phyloP scores from a whole-genome alignment of 768 basidiomycete species.

The Podaxis carcinomalis region DNA sequence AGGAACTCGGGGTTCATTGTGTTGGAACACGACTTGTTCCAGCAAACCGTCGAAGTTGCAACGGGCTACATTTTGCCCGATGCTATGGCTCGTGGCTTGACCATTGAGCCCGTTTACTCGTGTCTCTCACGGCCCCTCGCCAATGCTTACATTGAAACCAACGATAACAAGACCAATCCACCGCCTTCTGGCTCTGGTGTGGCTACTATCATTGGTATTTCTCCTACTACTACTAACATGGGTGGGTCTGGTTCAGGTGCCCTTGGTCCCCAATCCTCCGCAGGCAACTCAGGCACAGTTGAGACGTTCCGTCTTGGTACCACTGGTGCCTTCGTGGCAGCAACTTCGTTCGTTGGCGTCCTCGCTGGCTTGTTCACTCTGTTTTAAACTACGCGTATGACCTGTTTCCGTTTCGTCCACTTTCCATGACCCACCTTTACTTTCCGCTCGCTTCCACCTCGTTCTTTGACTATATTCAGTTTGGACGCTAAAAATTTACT shows the following conservation, averaged over 20 bases:
- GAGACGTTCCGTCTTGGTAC: not conserved
- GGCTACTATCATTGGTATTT: not conserved
- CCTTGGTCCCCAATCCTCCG: not conserved
- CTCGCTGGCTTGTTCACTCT: not conserved
- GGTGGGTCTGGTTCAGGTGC: not conserved
- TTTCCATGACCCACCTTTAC: not conserved
- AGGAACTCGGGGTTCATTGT: slow-evolving; percentile 82
- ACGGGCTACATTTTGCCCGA: slow-evolving; percentile 84
- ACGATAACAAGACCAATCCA: slow-evolving; percentile 63
- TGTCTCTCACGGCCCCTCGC: slow-evolving; percentile 57
- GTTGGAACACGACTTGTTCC: slow-evolving; percentile 83
- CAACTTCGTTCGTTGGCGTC: not conserved
- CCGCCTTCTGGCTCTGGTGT: slow-evolving; percentile 24
- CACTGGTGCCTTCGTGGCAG: not conserved
- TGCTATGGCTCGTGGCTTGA: slow-evolving; percentile 67
- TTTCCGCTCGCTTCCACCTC: not conserved
- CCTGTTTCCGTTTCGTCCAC: not conserved
- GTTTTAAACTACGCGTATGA: not conserved
- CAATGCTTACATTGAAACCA: slow-evolving; percentile 82
- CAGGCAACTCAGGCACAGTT: not conserved
- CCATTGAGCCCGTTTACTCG: slow-evolving; percentile 63
- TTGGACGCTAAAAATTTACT: slow-evolving; percentile 1
- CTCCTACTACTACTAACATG: slow-evolving; percentile 2
- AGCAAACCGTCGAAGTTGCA: slow-evolving; percentile 80
- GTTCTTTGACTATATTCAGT: not conserved